A percentile compares a stretch with the other conserved stretches of the same genome.
Evolutionary conservation across 2,329 filamentous ascomycete species (phyloP).

Genomic region (Cladophialophora yegresii): DNA sequence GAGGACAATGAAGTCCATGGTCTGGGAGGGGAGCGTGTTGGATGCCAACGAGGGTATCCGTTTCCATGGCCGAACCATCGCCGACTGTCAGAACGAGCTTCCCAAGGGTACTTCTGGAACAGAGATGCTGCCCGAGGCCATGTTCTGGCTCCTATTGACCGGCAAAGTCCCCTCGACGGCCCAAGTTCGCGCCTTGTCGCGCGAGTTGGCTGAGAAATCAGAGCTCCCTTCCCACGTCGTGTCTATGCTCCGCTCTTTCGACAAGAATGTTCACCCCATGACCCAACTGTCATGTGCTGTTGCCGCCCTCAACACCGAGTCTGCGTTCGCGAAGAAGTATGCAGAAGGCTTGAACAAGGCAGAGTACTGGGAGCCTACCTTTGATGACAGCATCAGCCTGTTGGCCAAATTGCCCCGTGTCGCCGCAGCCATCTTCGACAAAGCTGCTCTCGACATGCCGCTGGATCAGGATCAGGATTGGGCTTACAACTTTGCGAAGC

Average conservation of each 20-base stretch:
- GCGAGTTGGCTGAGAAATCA: slow-evolving; percentile 83
- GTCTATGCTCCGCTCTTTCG: slow-evolving; percentile 87
- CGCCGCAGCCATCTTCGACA: slow-evolving; percentile 96
- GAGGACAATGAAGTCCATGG: slow-evolving; percentile 96
- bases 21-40: slow-evolving; percentile 97
- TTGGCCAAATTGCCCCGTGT: slow-evolving; percentile 96
- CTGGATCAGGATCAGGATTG: slow-evolving; percentile 86
- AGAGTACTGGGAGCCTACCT: slow-evolving; percentile 98
- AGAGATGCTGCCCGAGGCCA: slow-evolving; percentile 97
- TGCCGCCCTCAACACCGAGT: slow-evolving; percentile 92
- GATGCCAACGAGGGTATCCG: slow-evolving; percentile 97
- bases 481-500: slow-evolving; percentile 97
- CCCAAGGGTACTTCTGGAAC: slow-evolving; percentile 90
- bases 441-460: slow-evolving; percentile 71
- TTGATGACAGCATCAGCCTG: slow-evolving; percentile 90
- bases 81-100: slow-evolving; percentile 91
- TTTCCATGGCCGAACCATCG: slow-evolving; percentile 97
- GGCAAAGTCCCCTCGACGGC: slow-evolving; percentile 81
- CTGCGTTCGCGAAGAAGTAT: slow-evolving; percentile 90
- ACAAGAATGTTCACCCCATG: slow-evolving; percentile 92
- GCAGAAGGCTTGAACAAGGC: slow-evolving; percentile 89
- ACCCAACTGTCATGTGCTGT: slow-evolving; percentile 96
- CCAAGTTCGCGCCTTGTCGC: slow-evolving; percentile 80
- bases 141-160: slow-evolving; percentile 98
- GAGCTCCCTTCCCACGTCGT: slow-evolving; percentile 78